Conservation (phyloP, 345 rosid genomes). For the Salix brachista region DNA sequence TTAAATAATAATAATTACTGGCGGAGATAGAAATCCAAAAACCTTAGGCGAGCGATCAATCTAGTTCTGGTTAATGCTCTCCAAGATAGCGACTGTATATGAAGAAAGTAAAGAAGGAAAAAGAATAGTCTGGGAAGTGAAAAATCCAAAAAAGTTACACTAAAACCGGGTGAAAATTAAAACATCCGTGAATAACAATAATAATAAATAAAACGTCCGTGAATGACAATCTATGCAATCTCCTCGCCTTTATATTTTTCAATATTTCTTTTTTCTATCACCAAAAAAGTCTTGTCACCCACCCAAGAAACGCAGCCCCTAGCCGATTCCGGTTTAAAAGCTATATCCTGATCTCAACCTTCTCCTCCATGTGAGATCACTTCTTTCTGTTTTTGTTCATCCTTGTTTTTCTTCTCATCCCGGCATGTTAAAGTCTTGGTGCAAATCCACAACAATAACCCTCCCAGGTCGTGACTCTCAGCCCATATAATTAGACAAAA, state of each 20-base stretch:
- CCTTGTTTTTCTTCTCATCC: constrained; percentile 14
- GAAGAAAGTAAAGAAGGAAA: not conserved
- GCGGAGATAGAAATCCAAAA: too few species aligned
- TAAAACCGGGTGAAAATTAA: constrained; percentile 7
- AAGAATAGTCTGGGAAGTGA: not conserved
- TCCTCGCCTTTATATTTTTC: constrained; percentile 34
- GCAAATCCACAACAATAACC: constrained; percentile 53
- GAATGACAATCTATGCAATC: constrained; percentile 14
- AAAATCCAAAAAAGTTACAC: constrained; percentile 8
- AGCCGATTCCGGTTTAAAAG: constrained; percentile 35
- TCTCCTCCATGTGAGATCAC: constrained; percentile 9
- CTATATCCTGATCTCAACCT: constrained; percentile 4
- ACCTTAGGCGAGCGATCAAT: too few species aligned
- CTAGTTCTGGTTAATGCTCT: too few species aligned
- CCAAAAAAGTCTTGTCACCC: constrained; percentile 63
- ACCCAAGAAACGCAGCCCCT: constrained; percentile 50
- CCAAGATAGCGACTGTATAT: not conserved
- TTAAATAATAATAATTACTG: too few species aligned
- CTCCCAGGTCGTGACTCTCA: constrained; percentile 25
- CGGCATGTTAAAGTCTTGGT: constrained; percentile 35
- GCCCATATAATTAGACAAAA: constrained; percentile 30
- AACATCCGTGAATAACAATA: constrained; percentile 24
- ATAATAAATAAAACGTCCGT: constrained; percentile 8
- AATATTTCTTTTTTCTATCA: constrained; percentile 37
- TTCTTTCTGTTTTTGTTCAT: not conserved